Evolutionary conservation across 495 filamentous ascomycete genomes (phyloP).

Genomic region (Barbatosphaeria neglecta): DNA sequence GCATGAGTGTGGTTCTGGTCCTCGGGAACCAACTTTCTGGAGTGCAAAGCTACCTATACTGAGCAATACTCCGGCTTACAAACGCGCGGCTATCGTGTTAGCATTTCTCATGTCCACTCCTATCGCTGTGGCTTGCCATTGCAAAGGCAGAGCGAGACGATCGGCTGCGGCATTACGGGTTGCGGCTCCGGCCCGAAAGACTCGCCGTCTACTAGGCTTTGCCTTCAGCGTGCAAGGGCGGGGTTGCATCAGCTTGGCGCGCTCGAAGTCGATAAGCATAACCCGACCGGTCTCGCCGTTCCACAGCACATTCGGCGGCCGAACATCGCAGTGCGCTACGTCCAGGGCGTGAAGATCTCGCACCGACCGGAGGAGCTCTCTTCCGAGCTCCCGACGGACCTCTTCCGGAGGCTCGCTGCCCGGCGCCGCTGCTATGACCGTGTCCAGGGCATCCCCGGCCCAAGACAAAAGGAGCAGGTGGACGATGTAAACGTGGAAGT

Average conservation of each 20-base stretch:
- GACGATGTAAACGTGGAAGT: constrained; percentile 26
- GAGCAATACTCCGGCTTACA: too few species aligned
- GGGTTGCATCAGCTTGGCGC: constrained; percentile 5
- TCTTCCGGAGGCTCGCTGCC: neutral
- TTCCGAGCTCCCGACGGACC: neutral
- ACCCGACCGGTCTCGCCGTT: constrained; percentile 4
- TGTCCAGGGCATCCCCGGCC: constrained; percentile 6
- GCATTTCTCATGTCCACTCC: too few species aligned
- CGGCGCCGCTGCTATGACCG: neutral
- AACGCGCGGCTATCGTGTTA: too few species aligned
- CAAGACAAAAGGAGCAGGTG: constrained; percentile 37
- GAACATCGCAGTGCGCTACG: constrained; percentile 11
- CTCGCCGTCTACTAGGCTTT: too few species aligned
- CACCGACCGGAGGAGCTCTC: constrained; percentile 3
- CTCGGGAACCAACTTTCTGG: too few species aligned
- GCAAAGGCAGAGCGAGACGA: too few species aligned
- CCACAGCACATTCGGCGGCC: constrained; percentile 7
- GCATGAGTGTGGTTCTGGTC: too few species aligned
- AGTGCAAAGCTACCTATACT: too few species aligned
- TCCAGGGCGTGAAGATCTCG: constrained; percentile 10
- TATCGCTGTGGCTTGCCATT: too few species aligned
- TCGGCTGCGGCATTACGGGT: too few species aligned
- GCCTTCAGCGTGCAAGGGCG: neutral
- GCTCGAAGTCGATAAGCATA: constrained; percentile 15
- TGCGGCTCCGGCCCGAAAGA: too few species aligned